phyloP scores from a whole-genome alignment of 306 rosid species.

The Acacia confusa region DNA sequence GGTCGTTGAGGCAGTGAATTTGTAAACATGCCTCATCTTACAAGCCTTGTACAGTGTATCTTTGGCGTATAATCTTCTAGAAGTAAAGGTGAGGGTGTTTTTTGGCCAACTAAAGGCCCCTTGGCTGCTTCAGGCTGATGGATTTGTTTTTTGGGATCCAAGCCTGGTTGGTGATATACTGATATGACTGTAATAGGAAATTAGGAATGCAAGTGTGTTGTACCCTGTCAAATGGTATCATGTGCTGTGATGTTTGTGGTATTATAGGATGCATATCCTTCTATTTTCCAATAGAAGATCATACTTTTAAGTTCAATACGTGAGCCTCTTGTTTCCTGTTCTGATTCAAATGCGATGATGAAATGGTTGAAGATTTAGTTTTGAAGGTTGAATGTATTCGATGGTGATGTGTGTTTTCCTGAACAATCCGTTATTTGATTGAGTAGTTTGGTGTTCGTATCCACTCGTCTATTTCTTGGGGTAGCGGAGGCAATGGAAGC shows the following conservation, averaged over 20 bases:
- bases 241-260: background rate
- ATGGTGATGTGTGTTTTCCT: background rate
- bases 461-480: background rate
- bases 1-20: constrained; percentile 49
- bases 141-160: constrained; percentile 52
- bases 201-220: constrained; percentile 5
- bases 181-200: constrained; percentile 8
- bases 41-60: constrained; percentile 45
- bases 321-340: background rate
- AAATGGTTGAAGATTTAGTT: background rate
- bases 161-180: constrained; percentile 38
- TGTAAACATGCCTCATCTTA: constrained; percentile 17
- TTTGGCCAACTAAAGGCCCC: constrained; percentile 21
- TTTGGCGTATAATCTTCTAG: background rate
- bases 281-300: constrained; percentile 18
- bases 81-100: constrained; percentile 33
- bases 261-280: constrained; percentile 28
- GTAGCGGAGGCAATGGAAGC: background rate
- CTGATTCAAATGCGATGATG: background rate
- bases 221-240: background rate
- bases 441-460: background rate
- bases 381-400: background rate
- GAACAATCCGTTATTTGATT: background rate
- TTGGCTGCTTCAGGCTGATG: constrained; percentile 36
- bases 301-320: background rate